Evolutionary conservation across 2,329 filamentous ascomycete species (phyloP).

Genomic region (Exophiala spinifera): DNA sequence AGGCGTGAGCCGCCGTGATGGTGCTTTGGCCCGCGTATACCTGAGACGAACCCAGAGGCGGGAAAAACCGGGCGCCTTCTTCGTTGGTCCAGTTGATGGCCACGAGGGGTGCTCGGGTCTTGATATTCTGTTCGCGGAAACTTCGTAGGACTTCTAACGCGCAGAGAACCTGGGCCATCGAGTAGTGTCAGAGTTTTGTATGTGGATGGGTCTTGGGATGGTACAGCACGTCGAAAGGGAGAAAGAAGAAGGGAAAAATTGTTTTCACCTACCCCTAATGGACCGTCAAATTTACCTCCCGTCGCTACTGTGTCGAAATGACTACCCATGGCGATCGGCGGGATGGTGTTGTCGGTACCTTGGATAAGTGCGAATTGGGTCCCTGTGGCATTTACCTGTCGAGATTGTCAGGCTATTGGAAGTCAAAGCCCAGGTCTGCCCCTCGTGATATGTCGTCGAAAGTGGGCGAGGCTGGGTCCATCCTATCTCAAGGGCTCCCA

Average conservation of each 20-base stretch:
- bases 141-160: conserved; percentile 38
- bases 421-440: background rate
- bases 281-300: conserved; percentile 30
- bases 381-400: conserved; percentile 35
- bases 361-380: conserved; percentile 35
- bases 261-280: conserved; percentile 21
- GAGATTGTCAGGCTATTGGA: too few relatives aligned
- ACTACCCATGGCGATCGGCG: conserved; percentile 33
- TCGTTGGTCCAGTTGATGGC: conserved; percentile 34
- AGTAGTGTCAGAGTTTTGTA: background rate
- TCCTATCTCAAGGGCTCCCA: too few relatives aligned
- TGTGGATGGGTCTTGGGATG: too few relatives aligned
- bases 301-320: conserved; percentile 30
- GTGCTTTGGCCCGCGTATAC: conserved; percentile 24
- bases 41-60: conserved; percentile 15
- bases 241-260: too few relatives aligned
- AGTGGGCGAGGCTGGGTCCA: too few relatives aligned
- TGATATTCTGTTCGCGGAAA: conserved; percentile 35
- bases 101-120: conserved; percentile 27
- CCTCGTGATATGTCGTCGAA: too few relatives aligned
- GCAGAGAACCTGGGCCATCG: conserved; percentile 18
- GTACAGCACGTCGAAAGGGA: too few relatives aligned
- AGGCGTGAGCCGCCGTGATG: conserved; percentile 6
- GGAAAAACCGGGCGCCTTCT: conserved; percentile 22
- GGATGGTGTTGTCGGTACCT: conserved; percentile 27